These are phyloP conservation scores for Acacia crassicarpa DNA, from an alignment of 306 rosid genomes.

Conservation along the genomic window DNA sequence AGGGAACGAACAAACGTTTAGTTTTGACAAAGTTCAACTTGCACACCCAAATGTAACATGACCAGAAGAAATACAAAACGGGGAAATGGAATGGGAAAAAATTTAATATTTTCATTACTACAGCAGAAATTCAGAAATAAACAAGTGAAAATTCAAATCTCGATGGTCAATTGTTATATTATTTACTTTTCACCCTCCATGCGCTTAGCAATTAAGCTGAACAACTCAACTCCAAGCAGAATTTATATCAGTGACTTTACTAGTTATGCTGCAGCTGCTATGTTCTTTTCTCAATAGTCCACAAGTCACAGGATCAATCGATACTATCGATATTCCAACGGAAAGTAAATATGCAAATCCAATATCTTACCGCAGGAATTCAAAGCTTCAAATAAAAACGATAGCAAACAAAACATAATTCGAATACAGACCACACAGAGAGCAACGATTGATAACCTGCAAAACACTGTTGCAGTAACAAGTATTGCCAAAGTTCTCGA, in stretches of 20 bases:
- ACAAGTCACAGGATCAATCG: not conserved
- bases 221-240: not conserved
- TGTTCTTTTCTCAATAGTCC: not conserved
- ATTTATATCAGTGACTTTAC: not conserved
- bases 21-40: not conserved
- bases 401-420: not conserved
- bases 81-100: not conserved
- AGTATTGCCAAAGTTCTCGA: constrained; percentile 96
- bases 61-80: not conserved
- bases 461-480: constrained; percentile 97
- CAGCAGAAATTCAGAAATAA: not conserved
- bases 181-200: not conserved
- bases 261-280: not conserved
- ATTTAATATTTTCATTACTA: not conserved
- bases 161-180: not conserved
- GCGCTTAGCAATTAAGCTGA: constrained; percentile 4
- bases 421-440: not conserved
- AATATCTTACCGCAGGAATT: not conserved
- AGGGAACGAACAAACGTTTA: not conserved
- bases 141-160: not conserved
- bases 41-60: constrained; percentile 13
- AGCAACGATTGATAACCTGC: constrained; percentile 52
- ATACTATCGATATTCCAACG: constrained; percentile 1
- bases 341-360: not conserved
- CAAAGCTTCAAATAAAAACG: not conserved